Conservation (phyloP, 2,329 filamentous ascomycete genomes). For the Clarireedia homoeocarpa region DNA sequence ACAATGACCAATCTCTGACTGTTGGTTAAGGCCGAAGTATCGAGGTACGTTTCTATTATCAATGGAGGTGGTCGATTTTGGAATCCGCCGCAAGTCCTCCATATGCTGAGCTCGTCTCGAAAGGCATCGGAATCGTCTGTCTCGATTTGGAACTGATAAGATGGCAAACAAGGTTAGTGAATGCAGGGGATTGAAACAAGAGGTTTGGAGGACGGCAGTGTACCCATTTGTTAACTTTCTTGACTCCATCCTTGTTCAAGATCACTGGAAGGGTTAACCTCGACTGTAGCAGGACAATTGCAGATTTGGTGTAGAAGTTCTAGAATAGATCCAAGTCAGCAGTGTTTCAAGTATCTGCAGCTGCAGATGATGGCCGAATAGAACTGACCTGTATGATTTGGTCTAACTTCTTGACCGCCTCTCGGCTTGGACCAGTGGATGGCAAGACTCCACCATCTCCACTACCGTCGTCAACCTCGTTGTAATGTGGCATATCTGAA, state of each 20-base stretch:
- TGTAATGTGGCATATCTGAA: conserved; percentile 41
- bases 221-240: conserved; percentile 83
- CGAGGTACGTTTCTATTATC: conserved; percentile 84
- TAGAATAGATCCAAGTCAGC: conserved; percentile 34
- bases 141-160: conserved; percentile 78
- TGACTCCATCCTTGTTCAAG: conserved; percentile 46
- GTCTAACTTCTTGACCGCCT: conserved; percentile 73
- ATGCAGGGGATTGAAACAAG: background rate
- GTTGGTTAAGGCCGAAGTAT: conserved; percentile 68
- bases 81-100: conserved; percentile 72
- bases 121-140: conserved; percentile 89
- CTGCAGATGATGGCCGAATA: background rate
- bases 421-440: conserved; percentile 47
- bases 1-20: conserved; percentile 82
- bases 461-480: conserved; percentile 42
- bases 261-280: conserved; percentile 57
- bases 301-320: conserved; percentile 89
- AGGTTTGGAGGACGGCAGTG: conserved; percentile 25
- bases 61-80: conserved; percentile 73
- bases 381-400: conserved; percentile 77
- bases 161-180: conserved; percentile 3
- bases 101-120: conserved; percentile 68
- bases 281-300: conserved; percentile 74
- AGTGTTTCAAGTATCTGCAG: background rate
- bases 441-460: conserved; percentile 35